A percentile compares a stretch with the other conserved stretches of the same genome.
phyloP scores from a whole-genome alignment of 768 basidiomycete species.

The Royoungia palumana region DNA sequence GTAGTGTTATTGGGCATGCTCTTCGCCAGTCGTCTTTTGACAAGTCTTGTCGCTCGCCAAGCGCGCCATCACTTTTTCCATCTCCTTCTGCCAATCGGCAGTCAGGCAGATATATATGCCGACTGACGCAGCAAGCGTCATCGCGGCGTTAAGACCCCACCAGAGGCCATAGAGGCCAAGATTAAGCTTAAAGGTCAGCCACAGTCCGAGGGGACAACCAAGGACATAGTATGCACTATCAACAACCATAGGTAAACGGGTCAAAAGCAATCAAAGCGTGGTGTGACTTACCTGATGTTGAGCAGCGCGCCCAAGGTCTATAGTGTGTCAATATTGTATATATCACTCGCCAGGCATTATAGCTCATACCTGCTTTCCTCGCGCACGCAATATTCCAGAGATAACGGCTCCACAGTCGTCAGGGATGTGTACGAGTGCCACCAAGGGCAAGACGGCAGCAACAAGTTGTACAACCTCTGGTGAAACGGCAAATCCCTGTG shows the following conservation, averaged over 20 bases:
- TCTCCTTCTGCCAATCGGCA: conserved; percentile 71
- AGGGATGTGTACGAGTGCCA: conserved; percentile 78
- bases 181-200: conserved; percentile 61
- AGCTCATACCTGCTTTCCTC: conserved; percentile 64
- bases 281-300: conserved; percentile 57
- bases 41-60: conserved; percentile 44
- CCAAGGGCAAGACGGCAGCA: conserved; percentile 67
- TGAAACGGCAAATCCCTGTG: background rate
- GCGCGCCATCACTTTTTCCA: conserved; percentile 54
- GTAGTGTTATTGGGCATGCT: too few species aligned
- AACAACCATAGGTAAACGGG: conserved; percentile 13
- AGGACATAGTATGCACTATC: conserved; percentile 70
- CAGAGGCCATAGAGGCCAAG: conserved; percentile 75
- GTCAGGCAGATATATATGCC: conserved; percentile 43
- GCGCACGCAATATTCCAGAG: conserved; percentile 76
- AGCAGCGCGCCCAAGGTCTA: conserved; percentile 70
- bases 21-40: background rate
- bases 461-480: conserved; percentile 33
- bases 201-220: conserved; percentile 79
- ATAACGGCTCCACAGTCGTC: conserved; percentile 74
- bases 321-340: background rate
- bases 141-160: conserved; percentile 69
- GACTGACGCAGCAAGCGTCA: conserved; percentile 12
- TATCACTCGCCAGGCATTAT: too few species aligned
- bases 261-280: background rate